Evolutionary conservation across 768 basidiomycete genomes (phyloP), one percentile per base, ranked within the genome.

Genomic region (Stropharia rugosoannulata): DNA sequence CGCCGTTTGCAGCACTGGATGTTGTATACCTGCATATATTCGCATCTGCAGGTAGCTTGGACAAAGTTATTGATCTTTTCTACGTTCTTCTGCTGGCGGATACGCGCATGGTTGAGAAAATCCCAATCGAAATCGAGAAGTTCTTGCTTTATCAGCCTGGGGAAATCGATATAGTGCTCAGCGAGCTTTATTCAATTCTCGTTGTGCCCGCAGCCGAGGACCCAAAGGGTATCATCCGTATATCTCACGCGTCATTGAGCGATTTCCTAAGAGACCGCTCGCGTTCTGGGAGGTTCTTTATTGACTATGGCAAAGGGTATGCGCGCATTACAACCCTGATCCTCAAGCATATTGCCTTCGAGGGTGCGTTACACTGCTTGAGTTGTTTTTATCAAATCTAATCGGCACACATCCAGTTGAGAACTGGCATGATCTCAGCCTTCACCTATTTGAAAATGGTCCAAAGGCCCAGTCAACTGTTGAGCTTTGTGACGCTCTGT

Each of bases 1-100:
- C 39, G 2, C 63, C 63, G 0, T 64, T 64, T 40, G 59, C 59
- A 5, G 55, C 61, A 18, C 54, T 66, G 16, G 61, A 66, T 48
- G 45, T 22, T 3, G 43, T 66, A 2, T 66, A 66, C 51, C 37
- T 27, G 7, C 60, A 61, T 39, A 61, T 64, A 22, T 51, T 64
- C 3, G 51, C 55, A 15, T 54, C 57, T 4, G 50, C 59, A 36
- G 51, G 13, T 16, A 41, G 25, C 1, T 25, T 63, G 13, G 51
- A 54, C 13, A 56, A 51, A 43, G 57, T 57, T 1, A 41, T 55
- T 19, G 49, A 58, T 8, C 12, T 60, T 5, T 55, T 60, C 35
- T 41, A 38, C 19, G 27, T 50, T n/a, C 41, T 57, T 11, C 19
- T 57, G 2, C 50, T 54, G 4, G 37, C 38, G 10, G 10, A 25